phyloP scores from a whole-genome alignment of 306 rosid genomes.

The Castanea crenata region DNA sequence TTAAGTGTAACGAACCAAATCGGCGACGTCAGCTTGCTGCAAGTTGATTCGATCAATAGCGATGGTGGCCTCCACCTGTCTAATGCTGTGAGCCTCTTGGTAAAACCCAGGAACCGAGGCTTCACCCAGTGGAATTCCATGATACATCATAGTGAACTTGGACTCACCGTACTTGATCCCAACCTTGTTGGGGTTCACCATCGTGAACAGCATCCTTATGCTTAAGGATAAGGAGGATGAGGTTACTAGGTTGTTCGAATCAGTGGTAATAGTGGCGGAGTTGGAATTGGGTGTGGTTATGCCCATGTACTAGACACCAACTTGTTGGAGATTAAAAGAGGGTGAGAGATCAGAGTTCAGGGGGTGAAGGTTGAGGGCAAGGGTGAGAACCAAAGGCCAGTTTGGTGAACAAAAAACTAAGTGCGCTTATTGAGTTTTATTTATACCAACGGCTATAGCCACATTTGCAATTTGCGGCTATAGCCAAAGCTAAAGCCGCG shows the following conservation, averaged over 20 bases:
- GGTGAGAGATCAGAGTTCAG: constrained; percentile 35
- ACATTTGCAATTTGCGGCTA: no score
- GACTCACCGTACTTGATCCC: constrained; percentile 94
- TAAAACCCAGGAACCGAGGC: constrained; percentile 82
- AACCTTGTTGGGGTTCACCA: constrained; percentile 83
- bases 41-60: constrained; percentile 77
- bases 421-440: no score
- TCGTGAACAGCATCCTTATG: constrained; percentile 76
- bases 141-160: constrained; percentile 85
- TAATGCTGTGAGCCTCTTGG: constrained; percentile 66
- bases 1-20: constrained; percentile 73
- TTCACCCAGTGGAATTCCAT: constrained; percentile 82
- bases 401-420: no score
- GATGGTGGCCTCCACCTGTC: constrained; percentile 66
- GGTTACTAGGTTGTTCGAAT: constrained; percentile 18
- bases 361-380: constrained; percentile 55
- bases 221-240: constrained; percentile 65
- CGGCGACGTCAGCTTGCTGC: constrained; percentile 80
- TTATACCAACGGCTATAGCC: no score
- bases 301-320: constrained; percentile 81
- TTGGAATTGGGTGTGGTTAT: constrained; percentile 47
- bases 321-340: constrained; percentile 88
- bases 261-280: constrained; percentile 10
- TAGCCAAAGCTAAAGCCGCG: no score
- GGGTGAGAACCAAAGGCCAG: constrained; percentile 26